A percentile compares a stretch with the other conserved stretches of the same genome.
Evolutionary conservation across 73 alveolate species (phyloP).

Genomic region (Symbiodinium natans): DNA sequence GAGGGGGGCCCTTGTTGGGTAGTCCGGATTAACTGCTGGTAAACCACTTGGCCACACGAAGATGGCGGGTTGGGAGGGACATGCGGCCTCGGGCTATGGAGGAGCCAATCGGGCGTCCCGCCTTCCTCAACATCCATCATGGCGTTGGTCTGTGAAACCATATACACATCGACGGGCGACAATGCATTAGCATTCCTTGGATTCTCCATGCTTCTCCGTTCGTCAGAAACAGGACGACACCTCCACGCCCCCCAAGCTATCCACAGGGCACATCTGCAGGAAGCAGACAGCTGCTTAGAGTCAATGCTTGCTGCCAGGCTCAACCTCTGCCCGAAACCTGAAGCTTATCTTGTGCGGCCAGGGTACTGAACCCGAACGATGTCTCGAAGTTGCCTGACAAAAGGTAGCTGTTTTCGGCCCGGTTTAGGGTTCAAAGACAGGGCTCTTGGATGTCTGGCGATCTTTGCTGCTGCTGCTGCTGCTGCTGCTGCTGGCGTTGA

Average conservation of each 20-base stretch:
- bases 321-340: no score
- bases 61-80: no score
- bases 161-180: conserved; percentile 57
- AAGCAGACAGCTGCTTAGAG: no score
- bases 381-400: conserved; percentile 10
- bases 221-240: background rate
- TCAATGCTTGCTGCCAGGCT: no score
- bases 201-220: no score
- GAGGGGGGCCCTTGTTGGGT: no score
- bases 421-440: background rate
- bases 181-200: conserved; percentile 51
- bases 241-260: no score
- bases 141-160: conserved; percentile 64
- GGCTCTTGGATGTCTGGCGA: background rate
- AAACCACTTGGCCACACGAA: no score
- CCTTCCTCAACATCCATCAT: conserved; percentile 92
- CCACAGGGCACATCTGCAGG: no score
- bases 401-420: background rate
- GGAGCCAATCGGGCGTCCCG: no score
- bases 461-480: background rate
- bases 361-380: conserved; percentile 26
- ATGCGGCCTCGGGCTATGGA: no score
- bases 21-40: no score
- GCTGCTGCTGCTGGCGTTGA: background rate
- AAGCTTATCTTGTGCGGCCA: background rate